These are phyloP conservation scores for Capsicum baccatum DNA, from an alignment of 257 asterid genomes.

Conservation along the genomic window DNA sequence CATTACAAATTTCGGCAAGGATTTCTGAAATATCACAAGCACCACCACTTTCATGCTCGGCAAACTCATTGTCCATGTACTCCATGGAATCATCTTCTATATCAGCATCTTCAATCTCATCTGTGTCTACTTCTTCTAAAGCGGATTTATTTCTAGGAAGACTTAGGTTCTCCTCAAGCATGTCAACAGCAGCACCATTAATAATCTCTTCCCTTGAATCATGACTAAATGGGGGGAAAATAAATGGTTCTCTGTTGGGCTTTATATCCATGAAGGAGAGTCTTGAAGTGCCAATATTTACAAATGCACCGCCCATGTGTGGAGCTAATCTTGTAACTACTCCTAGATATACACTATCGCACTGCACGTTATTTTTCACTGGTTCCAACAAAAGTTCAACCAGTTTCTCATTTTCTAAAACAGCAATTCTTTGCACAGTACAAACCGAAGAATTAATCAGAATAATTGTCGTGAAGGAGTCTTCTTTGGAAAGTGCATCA, in stretches of 20 bases:
- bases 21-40: conserved; percentile 50
- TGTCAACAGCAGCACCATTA: conserved; percentile 42
- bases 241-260: conserved; percentile 68
- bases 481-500: conserved; percentile 42
- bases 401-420: conserved; percentile 76
- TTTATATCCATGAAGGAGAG: conserved; percentile 89
- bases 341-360: conserved; percentile 90
- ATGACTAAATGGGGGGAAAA: conserved; percentile 60
- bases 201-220: conserved; percentile 50
- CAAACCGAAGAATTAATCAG: conserved; percentile 93
- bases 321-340: conserved; percentile 85
- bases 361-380: conserved; percentile 85
- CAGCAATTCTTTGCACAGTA: conserved; percentile 95
- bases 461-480: conserved; percentile 69
- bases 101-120: conserved; percentile 49
- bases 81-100: conserved; percentile 74
- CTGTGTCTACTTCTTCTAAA: conserved; percentile 58
- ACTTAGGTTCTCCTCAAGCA: conserved; percentile 46
- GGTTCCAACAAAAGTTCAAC: conserved; percentile 95
- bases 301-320: conserved; percentile 97
- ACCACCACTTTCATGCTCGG: conserved; percentile 50
- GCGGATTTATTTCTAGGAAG: conserved; percentile 49
- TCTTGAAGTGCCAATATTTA: conserved; percentile 88
- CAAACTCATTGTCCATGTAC: conserved; percentile 57
- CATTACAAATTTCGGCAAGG: conserved; percentile 63